Evolutionary conservation across 257 asterid species (phyloP).

Genomic region (Solanum chmielewskii): DNA sequence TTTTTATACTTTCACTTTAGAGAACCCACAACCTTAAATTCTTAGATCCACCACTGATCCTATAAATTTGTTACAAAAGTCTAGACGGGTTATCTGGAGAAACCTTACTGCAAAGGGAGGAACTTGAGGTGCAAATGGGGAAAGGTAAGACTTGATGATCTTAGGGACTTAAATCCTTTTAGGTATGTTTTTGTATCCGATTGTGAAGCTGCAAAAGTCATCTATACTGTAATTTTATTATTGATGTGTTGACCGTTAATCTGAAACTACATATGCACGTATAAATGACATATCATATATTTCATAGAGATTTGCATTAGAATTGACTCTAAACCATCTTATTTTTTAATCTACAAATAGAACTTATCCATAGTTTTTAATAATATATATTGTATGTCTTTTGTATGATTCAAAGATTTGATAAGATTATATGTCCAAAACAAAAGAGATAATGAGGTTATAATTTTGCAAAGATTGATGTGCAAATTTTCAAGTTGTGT

Average conservation of each 20-base stretch:
- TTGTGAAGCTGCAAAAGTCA: neutral
- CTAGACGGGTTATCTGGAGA: constrained; percentile 63
- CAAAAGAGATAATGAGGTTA: neutral
- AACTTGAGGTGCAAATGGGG: constrained; percentile 62
- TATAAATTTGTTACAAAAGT: constrained; percentile 17
- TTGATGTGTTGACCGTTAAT: neutral
- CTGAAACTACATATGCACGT: neutral
- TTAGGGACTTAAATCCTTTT: neutral
- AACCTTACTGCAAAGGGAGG: constrained; percentile 56
- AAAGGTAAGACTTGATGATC: constrained; percentile 21
- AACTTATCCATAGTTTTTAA: too few relatives aligned
- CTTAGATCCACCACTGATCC: neutral
- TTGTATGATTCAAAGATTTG: neutral
- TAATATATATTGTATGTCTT: too few relatives aligned
- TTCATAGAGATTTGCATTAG: neutral
- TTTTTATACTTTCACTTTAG: too few relatives aligned
- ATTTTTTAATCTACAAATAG: too few relatives aligned
- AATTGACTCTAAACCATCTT: neutral
- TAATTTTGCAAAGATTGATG: neutral
- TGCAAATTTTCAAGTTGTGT: neutral
- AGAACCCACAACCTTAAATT: too few relatives aligned
- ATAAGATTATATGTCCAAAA: neutral
- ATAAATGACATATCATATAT: too few relatives aligned
- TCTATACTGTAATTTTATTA: too few relatives aligned
- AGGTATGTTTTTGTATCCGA: neutral